Evolutionary conservation across 345 rosid species (phyloP).

Genomic region (Tarenaya hassleriana): DNA sequence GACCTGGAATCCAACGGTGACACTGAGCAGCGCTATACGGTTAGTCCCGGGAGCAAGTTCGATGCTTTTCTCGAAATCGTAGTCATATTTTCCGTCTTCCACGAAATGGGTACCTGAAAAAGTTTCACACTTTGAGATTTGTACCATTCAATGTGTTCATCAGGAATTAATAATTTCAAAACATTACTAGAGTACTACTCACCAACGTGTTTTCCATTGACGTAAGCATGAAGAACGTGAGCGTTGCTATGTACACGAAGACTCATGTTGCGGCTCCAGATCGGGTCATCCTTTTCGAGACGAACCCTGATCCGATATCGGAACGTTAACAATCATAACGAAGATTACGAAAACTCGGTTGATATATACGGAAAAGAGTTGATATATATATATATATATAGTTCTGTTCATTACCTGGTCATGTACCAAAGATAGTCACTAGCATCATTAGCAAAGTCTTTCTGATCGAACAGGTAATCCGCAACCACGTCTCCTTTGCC

Average conservation of each 20-base stretch:
- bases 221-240: constrained; percentile 49
- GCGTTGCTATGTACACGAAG: constrained; percentile 43
- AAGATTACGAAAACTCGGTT: too few species aligned
- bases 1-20: constrained; percentile 49
- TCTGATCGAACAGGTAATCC: constrained; percentile 47
- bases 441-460: constrained; percentile 37
- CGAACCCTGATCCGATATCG: constrained; percentile 23
- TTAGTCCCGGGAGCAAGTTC: constrained; percentile 27
- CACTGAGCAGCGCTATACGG: constrained; percentile 41
- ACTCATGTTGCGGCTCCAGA: constrained; percentile 41
- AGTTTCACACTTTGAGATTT: background rate
- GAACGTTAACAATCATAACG: background rate
- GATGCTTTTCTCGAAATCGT: constrained; percentile 26
- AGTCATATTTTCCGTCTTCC: constrained; percentile 15
- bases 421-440: constrained; percentile 69
- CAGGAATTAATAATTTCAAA: too few species aligned
- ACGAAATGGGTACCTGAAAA: constrained; percentile 18
- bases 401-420: constrained; percentile 41
- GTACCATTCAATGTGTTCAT: too few species aligned
- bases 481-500: constrained; percentile 33
- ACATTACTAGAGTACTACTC: too few species aligned
- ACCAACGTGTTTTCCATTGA: constrained; percentile 48
- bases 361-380: too few species aligned
- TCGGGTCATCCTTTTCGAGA: constrained; percentile 35
- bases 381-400: too few species aligned